Percentiles rank a stretch among this genome's conserved stretches.
phyloP scores from a whole-genome alignment of 768 basidiomycete genomes.

The Amylocystis lapponica region DNA sequence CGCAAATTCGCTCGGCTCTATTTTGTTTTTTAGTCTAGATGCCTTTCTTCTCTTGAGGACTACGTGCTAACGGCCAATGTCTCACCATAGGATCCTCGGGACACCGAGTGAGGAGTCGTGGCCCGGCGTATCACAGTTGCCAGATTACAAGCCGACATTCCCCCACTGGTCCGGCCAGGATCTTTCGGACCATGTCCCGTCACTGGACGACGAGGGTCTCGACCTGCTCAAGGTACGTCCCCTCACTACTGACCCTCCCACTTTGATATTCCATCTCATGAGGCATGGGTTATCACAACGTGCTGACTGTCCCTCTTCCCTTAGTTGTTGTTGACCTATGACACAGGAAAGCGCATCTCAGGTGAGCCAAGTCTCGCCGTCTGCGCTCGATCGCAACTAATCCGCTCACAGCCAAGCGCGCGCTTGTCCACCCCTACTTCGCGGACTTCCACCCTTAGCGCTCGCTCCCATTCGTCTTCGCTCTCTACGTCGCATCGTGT shows the following conservation, averaged over 20 bases:
- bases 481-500: background rate
- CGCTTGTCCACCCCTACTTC: slow-evolving; percentile 44
- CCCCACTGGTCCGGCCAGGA: slow-evolving; percentile 89
- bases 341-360: slow-evolving; percentile 88
- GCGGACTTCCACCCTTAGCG: slow-evolving; percentile 38
- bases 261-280: background rate
- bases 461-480: background rate
- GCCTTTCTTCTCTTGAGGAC: background rate
- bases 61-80: background rate
- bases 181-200: slow-evolving; percentile 56
- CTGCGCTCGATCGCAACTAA: background rate
- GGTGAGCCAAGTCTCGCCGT: slow-evolving; percentile 41
- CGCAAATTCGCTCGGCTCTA: too few species aligned
- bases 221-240: slow-evolving; percentile 66
- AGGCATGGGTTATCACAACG: background rate
- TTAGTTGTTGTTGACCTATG: slow-evolving; percentile 58
- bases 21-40: too few species aligned
- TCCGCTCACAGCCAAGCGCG: slow-evolving; percentile 46
- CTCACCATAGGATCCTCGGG: slow-evolving; percentile 73
- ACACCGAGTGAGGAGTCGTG: slow-evolving; percentile 89
- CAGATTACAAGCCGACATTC: slow-evolving; percentile 96
- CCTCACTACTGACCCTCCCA: background rate
- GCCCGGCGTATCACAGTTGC: slow-evolving; percentile 84
- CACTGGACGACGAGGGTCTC: slow-evolving; percentile 71
- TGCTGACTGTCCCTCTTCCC: background rate